phyloP scores from a whole-genome alignment of 116 monocot genomes.

The Iris pallida region DNA sequence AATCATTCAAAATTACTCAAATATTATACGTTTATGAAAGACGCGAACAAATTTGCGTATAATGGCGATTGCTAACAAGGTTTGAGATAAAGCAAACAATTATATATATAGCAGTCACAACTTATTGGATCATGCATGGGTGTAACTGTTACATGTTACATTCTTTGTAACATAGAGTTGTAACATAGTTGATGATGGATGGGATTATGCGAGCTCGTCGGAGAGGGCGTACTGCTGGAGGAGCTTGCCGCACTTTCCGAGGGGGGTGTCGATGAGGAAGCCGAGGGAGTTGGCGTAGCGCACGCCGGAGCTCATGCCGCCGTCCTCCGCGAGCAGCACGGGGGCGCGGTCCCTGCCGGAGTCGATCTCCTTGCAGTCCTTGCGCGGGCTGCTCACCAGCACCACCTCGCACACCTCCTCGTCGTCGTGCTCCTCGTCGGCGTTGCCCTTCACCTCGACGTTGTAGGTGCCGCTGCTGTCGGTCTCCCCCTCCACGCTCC shows the following conservation, averaged over 20 bases:
- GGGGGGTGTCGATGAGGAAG: slow-evolving; percentile 26
- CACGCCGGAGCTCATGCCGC: slow-evolving; percentile 10
- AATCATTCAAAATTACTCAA: no score
- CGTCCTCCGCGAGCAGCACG: slow-evolving; percentile 12
- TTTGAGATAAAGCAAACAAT: no score
- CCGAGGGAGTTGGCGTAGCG: slow-evolving; percentile 28
- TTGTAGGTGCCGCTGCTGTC: slow-evolving; percentile 15
- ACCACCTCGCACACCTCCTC: slow-evolving; percentile 34
- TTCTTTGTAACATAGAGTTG: no score
- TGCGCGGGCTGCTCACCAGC: slow-evolving; percentile 22
- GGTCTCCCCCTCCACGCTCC: slow-evolving; percentile 12
- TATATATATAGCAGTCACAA: no score
- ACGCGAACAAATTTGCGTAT: no score
- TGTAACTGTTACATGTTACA: no score
- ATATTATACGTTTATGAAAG: no score
- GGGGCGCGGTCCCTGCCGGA: slow-evolving; percentile 17
- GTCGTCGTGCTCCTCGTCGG: slow-evolving; percentile 19
- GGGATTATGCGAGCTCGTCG: no score
- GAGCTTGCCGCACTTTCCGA: slow-evolving; percentile 12
- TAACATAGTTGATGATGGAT: no score
- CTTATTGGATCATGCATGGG: no score
- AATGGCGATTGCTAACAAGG: no score
- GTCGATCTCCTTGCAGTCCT: slow-evolving; percentile 12
- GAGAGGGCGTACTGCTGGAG: slow-evolving; percentile 12
- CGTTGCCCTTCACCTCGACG: slow-evolving; percentile 12